A percentile compares a stretch with the other conserved stretches of the same genome.
Evolutionary conservation across 2,329 filamentous ascomycete genomes (phyloP).

Genomic region (Arthrobotrys megalospora): DNA sequence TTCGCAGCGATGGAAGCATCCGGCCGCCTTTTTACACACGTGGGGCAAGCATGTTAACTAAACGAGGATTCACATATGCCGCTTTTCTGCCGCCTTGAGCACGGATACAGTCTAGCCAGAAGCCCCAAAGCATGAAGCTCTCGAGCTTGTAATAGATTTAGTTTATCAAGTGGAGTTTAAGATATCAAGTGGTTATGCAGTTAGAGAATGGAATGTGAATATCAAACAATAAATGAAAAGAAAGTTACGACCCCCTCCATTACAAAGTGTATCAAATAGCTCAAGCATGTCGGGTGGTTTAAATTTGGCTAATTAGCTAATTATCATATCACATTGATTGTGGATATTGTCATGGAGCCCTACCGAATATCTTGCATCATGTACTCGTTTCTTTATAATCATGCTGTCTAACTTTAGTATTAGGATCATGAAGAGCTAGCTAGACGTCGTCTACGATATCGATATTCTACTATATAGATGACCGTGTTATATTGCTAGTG

Average conservation of each 20-base stretch:
- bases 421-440: conserved; percentile 35
- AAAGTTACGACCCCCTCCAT: conserved; percentile 3
- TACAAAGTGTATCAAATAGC: conserved; percentile 20
- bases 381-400: conserved; percentile 5
- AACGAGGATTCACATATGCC: conserved; percentile 44
- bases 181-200: conserved; percentile 22
- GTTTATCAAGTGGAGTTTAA: conserved; percentile 31
- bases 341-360: conserved; percentile 2
- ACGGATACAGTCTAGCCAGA: conserved; percentile 42
- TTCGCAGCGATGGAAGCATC: conserved; percentile 40
- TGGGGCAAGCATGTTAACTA: conserved; percentile 47
- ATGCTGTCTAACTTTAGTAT: conserved; percentile 29
- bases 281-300: conserved; percentile 29
- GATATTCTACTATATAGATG: conserved; percentile 36
- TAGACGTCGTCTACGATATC: conserved; percentile 52
- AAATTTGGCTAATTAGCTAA: conserved; percentile 40
- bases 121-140: conserved; percentile 5
- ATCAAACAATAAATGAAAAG: conserved; percentile 7
- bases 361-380: conserved; percentile 9
- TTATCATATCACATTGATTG: conserved; percentile 19
- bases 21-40: conserved; percentile 43
- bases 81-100: conserved; percentile 47
- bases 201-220: conserved; percentile 27
- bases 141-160: conserved; percentile 30
- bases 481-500: conserved; percentile 37